Percentiles rank a stretch among this genome's conserved stretches.
phyloP scores from a whole-genome alignment of 805 yeast genomes.

The Blastobotrys robertii region DNA sequence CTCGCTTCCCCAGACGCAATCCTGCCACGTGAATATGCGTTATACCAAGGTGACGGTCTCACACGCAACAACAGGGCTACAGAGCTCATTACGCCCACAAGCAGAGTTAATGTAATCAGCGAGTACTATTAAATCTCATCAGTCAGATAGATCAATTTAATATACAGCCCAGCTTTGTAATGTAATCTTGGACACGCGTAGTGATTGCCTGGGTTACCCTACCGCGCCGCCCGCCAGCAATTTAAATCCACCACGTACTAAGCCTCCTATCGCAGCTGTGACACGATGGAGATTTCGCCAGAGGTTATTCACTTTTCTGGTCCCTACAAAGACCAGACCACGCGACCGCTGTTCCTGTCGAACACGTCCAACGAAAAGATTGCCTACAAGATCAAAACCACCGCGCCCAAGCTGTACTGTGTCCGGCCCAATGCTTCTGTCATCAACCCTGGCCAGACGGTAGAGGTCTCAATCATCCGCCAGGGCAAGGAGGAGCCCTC shows the following conservation, averaged over 20 bases:
- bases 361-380: constrained; percentile 52
- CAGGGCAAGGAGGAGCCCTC: constrained; percentile 77
- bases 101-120: neutral
- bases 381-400: constrained; percentile 95
- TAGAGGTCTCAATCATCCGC: constrained; percentile 68
- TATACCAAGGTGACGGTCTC: too few species aligned
- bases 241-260: constrained; percentile 3
- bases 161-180: too few species aligned
- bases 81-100: too few species aligned
- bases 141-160: too few species aligned
- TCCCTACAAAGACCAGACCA: constrained; percentile 63
- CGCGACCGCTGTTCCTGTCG: constrained; percentile 45
- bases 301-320: constrained; percentile 65
- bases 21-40: too few species aligned
- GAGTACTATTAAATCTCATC: neutral
- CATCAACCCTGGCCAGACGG: constrained; percentile 61
- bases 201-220: neutral
- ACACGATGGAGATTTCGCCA: constrained; percentile 60
- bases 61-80: too few species aligned
- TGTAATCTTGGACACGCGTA: too few species aligned
- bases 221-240: constrained; percentile 3
- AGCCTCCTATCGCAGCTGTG: constrained; percentile 8
- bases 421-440: constrained; percentile 92
- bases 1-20: too few species aligned
- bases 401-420: constrained; percentile 91